A percentile compares a stretch with the other conserved stretches of the same genome.
phyloP scores from a whole-genome alignment of 345 rosid species.

The Boechera divaricarpa region DNA sequence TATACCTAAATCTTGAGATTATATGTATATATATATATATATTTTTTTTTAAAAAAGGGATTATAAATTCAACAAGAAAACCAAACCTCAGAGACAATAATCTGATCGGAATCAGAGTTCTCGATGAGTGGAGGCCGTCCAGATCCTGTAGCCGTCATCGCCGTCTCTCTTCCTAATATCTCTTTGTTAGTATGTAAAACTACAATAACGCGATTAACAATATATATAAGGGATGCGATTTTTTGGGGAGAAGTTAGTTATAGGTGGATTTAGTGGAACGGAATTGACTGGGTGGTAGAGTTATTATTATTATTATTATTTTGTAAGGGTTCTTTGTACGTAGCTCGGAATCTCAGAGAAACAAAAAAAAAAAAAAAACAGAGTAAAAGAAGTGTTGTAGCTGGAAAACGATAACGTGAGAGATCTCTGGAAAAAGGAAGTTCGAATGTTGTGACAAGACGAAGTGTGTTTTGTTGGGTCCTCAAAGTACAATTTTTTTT shows the following conservation, averaged over 20 bases:
- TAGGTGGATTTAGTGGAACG: background rate
- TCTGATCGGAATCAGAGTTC: slow-evolving; percentile 58
- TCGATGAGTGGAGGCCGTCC: slow-evolving; percentile 71
- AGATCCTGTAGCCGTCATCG: slow-evolving; percentile 52
- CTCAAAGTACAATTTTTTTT: slow-evolving; percentile 23
- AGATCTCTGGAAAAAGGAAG: slow-evolving; percentile 10
- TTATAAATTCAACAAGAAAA: background rate
- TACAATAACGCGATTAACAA: background rate
- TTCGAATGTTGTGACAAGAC: slow-evolving; percentile 32
- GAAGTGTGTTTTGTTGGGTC: slow-evolving; percentile 22
- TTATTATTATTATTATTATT: no score
- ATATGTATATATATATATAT: no score
- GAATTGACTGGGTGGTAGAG: no score
- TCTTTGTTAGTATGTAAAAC: background rate
- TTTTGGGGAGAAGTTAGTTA: no score
- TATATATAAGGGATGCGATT: background rate
- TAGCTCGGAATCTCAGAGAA: slow-evolving; percentile 18
- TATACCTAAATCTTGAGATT: no score
- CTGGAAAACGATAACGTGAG: slow-evolving; percentile 2
- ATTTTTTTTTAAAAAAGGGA: no score
- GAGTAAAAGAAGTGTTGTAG: slow-evolving; percentile 14
- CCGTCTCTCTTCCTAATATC: slow-evolving; percentile 13
- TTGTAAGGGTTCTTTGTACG: background rate
- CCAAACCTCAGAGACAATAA: slow-evolving; percentile 81
- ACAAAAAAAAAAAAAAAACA: background rate